phyloP scores from a whole-genome alignment of 2,329 filamentous ascomycete genomes.

The Stachybotrys echinatus region DNA sequence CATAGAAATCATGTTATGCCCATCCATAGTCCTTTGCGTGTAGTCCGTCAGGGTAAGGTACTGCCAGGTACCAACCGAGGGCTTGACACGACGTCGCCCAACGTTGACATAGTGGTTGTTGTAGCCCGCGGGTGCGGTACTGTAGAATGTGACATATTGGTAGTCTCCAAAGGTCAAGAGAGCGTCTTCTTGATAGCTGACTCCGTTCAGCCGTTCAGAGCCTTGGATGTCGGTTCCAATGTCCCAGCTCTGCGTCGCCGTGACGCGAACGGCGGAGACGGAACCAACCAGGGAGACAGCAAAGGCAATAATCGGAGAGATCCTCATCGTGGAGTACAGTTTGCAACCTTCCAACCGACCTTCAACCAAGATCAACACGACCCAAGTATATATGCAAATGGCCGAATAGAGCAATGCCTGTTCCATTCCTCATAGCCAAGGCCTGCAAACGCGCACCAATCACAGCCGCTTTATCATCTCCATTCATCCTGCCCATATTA shows the following conservation, averaged over 20 bases:
- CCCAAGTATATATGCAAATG: not conserved
- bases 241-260: conserved; percentile 1
- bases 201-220: conserved; percentile 9
- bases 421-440: not conserved
- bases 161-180: conserved; percentile 11
- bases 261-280: not conserved
- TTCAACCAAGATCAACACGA: not conserved
- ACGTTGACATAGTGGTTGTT: conserved; percentile 11
- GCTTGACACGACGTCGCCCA: conserved; percentile 6
- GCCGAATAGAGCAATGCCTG: not conserved
- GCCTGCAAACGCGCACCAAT: not conserved
- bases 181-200: conserved; percentile 15
- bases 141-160: conserved; percentile 14
- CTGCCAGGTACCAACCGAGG: conserved; percentile 8
- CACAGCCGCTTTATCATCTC: not conserved
- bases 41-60: conserved; percentile 13
- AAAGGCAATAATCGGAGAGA: not conserved
- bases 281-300: not conserved
- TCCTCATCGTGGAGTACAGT: not conserved
- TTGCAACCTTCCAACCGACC: not conserved
- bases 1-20: conserved; percentile 14
- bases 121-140: conserved; percentile 9
- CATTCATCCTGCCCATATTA: not conserved
- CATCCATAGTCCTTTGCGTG: conserved; percentile 12
- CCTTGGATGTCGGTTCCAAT: conserved; percentile 10